Evolutionary conservation across 2,329 filamentous ascomycete species (phyloP).

Genomic region (Westerdykella ornata): DNA sequence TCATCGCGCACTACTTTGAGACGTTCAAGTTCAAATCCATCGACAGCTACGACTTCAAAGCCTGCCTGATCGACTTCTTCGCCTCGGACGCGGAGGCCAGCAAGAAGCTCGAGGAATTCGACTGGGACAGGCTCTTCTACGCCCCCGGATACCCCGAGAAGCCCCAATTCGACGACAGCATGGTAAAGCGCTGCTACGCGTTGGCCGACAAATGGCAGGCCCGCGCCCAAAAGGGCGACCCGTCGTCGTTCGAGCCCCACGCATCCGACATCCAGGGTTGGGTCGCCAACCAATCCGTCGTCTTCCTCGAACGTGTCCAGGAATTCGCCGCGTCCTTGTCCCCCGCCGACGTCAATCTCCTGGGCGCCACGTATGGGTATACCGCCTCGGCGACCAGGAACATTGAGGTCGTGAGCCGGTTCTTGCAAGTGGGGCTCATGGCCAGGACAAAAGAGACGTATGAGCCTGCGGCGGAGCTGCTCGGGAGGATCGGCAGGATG

Average conservation of each 20-base stretch:
- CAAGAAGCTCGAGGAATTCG: conserved; percentile 62
- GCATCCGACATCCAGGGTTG: conserved; percentile 64
- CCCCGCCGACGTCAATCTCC: conserved; percentile 57
- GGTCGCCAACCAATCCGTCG: conserved; percentile 80
- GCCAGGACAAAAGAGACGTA: conserved; percentile 65
- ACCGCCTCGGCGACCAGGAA: conserved; percentile 59
- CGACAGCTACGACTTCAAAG: conserved; percentile 90
- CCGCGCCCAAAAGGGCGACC: conserved; percentile 26
- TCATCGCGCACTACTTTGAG: conserved; percentile 91
- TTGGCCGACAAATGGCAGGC: conserved; percentile 77
- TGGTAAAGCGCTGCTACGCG: conserved; percentile 78
- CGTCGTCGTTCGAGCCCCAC: conserved; percentile 52
- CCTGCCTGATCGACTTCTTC: conserved; percentile 82
- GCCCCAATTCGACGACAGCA: conserved; percentile 79
- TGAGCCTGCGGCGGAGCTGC: conserved; percentile 62
- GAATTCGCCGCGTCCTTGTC: conserved; percentile 58
- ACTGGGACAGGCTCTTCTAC: conserved; percentile 90
- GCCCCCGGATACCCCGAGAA: conserved; percentile 82
- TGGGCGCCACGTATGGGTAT: conserved; percentile 71
- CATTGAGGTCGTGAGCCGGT: conserved; percentile 76
- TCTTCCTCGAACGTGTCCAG: conserved; percentile 79
- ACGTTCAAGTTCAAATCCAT: conserved; percentile 80
- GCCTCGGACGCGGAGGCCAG: conserved; percentile 54
- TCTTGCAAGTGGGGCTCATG: conserved; percentile 70
- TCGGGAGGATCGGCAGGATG: conserved; percentile 85